Percentiles rank a stretch among this genome's conserved stretches.
Conservation (phyloP, 2,329 filamentous ascomycete species). For the Thielaviopsis musarum region DNA sequence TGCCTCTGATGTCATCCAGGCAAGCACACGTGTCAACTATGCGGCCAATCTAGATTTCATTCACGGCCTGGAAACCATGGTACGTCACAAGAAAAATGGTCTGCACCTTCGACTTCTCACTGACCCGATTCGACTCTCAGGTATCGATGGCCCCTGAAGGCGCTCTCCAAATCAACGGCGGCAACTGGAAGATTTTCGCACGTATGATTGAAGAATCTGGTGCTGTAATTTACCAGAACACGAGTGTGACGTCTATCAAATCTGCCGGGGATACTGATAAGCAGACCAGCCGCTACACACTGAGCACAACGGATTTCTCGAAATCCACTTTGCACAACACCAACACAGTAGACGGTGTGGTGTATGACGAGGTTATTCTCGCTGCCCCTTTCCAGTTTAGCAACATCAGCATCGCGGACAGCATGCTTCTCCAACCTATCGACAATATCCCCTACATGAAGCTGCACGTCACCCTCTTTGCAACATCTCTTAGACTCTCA, state of each 20-base stretch:
- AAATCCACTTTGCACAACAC: too few relatives aligned
- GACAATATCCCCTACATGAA: constrained; percentile 72
- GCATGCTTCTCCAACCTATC: constrained; percentile 52
- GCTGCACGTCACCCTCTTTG: constrained; percentile 79
- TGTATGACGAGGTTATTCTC: constrained; percentile 68
- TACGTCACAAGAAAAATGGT: constrained; percentile 15
- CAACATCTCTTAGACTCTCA: constrained; percentile 57
- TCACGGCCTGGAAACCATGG: constrained; percentile 78
- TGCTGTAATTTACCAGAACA: constrained; percentile 47
- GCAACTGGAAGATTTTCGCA: constrained; percentile 93
- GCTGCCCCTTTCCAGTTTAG: constrained; percentile 74
- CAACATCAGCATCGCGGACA: constrained; percentile 43
- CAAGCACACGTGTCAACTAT: constrained; percentile 86
- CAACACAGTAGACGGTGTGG: constrained; percentile 4
- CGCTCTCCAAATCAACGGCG: constrained; percentile 60
- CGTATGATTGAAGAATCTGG: constrained; percentile 53
- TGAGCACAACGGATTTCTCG: too few relatives aligned
- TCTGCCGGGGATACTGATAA: constrained; percentile 22
- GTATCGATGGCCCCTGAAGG: constrained; percentile 82
- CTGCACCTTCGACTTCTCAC: neutral
- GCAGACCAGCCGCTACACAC: constrained; percentile 16
- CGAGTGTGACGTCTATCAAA: constrained; percentile 44
- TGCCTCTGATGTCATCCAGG: constrained; percentile 69
- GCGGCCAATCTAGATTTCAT: constrained; percentile 75
- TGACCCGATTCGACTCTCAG: constrained; percentile 15